Percentiles rank a stretch among this genome's conserved stretches.
Conservation (phyloP, 768 basidiomycete genomes). For the Harrya chromipes region DNA sequence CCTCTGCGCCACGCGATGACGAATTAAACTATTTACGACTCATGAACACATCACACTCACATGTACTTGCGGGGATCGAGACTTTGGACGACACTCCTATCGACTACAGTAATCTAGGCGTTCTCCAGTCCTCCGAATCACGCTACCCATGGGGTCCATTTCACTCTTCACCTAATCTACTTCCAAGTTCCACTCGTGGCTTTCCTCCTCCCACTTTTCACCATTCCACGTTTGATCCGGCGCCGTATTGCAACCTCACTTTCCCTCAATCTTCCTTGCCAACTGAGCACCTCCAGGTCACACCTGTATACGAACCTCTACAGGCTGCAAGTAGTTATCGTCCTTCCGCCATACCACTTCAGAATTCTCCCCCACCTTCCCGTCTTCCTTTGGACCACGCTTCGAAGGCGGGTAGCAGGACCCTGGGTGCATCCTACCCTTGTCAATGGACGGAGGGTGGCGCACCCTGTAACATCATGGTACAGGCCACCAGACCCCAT, state of each 20-base stretch:
- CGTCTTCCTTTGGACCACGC: background rate
- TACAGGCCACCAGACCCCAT: slow-evolving; percentile 20
- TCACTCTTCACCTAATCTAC: background rate
- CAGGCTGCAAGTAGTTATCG: background rate
- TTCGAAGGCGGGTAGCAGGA: slow-evolving; percentile 1
- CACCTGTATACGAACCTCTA: background rate
- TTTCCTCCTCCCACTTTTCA: background rate
- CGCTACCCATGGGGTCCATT: slow-evolving; percentile 6
- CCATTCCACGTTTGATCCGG: background rate
- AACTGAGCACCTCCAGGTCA: background rate
- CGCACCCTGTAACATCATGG: slow-evolving; percentile 12
- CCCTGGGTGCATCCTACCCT: slow-evolving; percentile 7
- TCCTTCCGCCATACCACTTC: background rate
- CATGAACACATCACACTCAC: background rate
- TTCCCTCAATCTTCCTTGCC: slow-evolving; percentile 1
- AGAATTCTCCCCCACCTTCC: background rate
- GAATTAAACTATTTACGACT: background rate
- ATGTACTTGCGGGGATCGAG: background rate
- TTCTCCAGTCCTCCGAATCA: background rate
- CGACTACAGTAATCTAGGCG: background rate
- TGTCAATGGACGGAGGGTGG: slow-evolving; percentile 20
- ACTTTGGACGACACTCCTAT: background rate
- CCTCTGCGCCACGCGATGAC: background rate
- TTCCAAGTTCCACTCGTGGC: background rate
- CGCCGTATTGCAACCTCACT: background rate